Base-by-base conservation (phyloP, 805 yeast species). In the Saccharomycopsis sp. region DNA sequence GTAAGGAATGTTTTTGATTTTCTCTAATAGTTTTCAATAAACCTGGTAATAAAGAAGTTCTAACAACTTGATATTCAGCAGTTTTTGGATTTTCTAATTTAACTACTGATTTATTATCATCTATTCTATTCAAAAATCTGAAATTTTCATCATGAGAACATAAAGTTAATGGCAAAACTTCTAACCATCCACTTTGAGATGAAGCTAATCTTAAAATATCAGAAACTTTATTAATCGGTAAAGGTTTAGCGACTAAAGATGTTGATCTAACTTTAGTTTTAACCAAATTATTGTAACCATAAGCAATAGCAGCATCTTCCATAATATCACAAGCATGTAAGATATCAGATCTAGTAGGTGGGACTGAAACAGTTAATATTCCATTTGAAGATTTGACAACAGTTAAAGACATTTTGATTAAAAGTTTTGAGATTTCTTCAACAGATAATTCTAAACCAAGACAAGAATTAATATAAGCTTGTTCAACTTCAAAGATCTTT, bases 91-190 rank as follows among this genome's bases (percentile, higher is more conserved):
- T 92, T 43, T 84, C 97, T 53, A 92, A 74, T 54, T 82, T 78
- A 41, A 92, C 97, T 25, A 87, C 97, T 38, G 63, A 65, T n/a
- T 76, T 72, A 52, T 70, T 72, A 53, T 83, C 86, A 59, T 89
- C 96, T 31, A 56, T 57, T 37, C 70, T 67, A 59, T 85, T 79
- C 57, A 92, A 70, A 66, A 75, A 88, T 59, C 75, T 79, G 72
- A 87, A 92, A 67, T 92, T 92, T 69, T 92, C 99, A 58, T 88
- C 96, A 51, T 88, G 96, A 25, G 97, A 88, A 59, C 96, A 84
- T 56, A 92, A 69, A 20, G 96, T 92, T 59, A 92, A 72, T 31
- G 99, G 96, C 77, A 92, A 66, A 37, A 87, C 96, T 66, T 92
- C 99, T 44, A 79, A 64, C 92, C 95, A 92, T 31, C 96, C 95